Evolutionary conservation across 2,329 filamentous ascomycete species (phyloP).

Genomic region (Neoarthrinium moseri): DNA sequence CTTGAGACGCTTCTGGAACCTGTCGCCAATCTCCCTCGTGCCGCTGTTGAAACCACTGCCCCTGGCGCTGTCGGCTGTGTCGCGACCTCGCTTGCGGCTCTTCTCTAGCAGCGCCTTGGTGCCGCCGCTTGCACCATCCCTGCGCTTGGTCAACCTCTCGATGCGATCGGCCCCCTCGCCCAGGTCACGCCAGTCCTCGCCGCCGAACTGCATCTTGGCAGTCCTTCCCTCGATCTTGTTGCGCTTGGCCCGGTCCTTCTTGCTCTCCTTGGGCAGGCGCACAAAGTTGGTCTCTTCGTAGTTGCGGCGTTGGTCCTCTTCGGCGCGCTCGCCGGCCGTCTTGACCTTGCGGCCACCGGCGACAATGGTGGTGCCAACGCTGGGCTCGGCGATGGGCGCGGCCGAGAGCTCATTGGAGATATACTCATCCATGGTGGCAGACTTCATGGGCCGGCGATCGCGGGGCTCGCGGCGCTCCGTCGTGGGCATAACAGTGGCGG

Average conservation of each 20-base stretch:
- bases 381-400: slow-evolving; percentile 81
- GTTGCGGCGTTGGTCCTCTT: slow-evolving; percentile 74
- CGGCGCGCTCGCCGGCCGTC: slow-evolving; percentile 71
- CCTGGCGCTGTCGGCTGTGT: slow-evolving; percentile 67
- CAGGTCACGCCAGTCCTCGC: slow-evolving; percentile 88
- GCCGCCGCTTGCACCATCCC: slow-evolving; percentile 53
- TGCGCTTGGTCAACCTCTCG: slow-evolving; percentile 74
- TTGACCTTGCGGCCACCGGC: slow-evolving; percentile 77
- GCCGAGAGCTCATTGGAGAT: slow-evolving; percentile 79
- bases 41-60: slow-evolving; percentile 53
- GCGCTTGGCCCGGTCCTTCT: slow-evolving; percentile 77
- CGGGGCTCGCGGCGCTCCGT: slow-evolving; percentile 61
- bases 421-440: slow-evolving; percentile 88
- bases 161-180: slow-evolving; percentile 86
- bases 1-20: slow-evolving; percentile 70
- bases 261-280: slow-evolving; percentile 80
- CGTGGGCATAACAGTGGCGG: slow-evolving; percentile 79
- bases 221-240: slow-evolving; percentile 47
- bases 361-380: slow-evolving; percentile 86
- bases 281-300: slow-evolving; percentile 95
- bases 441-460: slow-evolving; percentile 66
- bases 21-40: slow-evolving; percentile 63
- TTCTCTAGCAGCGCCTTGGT: slow-evolving; percentile 70
- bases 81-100: slow-evolving; percentile 77
- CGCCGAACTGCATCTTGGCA: slow-evolving; percentile 70